phyloP scores from a whole-genome alignment of 495 filamentous ascomycete species.

The Bathelium albidoporum region DNA sequence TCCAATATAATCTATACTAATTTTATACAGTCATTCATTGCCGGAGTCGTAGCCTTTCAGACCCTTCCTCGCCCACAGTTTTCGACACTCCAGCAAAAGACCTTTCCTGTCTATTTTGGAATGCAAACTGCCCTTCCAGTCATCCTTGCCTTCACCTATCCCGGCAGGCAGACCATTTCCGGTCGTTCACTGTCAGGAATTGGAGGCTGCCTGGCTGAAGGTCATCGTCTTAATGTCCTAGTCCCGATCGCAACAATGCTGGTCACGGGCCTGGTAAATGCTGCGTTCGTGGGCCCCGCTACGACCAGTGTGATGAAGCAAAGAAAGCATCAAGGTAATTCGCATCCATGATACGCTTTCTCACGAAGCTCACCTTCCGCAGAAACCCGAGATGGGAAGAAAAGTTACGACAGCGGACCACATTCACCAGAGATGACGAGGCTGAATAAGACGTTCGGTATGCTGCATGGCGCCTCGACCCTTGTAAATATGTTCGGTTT shows the following conservation, averaged over 20 bases:
- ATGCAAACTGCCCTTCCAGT: conserved; percentile 66
- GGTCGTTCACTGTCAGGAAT: conserved; percentile 4
- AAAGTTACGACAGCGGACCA: conserved; percentile 59
- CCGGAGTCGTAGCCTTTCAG: conserved; percentile 61
- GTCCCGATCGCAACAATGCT: conserved; percentile 57
- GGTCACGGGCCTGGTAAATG: conserved; percentile 54
- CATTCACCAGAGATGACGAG: conserved; percentile 72
- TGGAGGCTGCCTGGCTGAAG: conserved; percentile 25
- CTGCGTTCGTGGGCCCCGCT: conserved; percentile 55
- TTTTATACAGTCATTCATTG: conserved; percentile 56
- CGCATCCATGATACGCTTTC: neutral
- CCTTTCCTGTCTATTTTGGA: conserved; percentile 80
- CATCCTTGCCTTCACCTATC: conserved; percentile 71
- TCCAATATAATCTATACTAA: conserved; percentile 25
- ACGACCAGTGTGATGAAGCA: conserved; percentile 63
- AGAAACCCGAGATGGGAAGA: conserved; percentile 77
- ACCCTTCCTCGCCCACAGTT: conserved; percentile 73
- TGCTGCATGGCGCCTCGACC: conserved; percentile 67
- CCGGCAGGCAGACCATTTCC: conserved; percentile 36
- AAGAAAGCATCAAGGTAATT: conserved; percentile 64
- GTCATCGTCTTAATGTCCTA: conserved; percentile 49
- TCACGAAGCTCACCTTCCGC: conserved; percentile 2
- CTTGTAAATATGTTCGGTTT: conserved; percentile 63
- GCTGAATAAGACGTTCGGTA: conserved; percentile 70
- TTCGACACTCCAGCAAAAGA: conserved; percentile 59